phyloP scores from a whole-genome alignment of 2,329 filamentous ascomycete species.

The Beauveria scarabaeidicola region DNA sequence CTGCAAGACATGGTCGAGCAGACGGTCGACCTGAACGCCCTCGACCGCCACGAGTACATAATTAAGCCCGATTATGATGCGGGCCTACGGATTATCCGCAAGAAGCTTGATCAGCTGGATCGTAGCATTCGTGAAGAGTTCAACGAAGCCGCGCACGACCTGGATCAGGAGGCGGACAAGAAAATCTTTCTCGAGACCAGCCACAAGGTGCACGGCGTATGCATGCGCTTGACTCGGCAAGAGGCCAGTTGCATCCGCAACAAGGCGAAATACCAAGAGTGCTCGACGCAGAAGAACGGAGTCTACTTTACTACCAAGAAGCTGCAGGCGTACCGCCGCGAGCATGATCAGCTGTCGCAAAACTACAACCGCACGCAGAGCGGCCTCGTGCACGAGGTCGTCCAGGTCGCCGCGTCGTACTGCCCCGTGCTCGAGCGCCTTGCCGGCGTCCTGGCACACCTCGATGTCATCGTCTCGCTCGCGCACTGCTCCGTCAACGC shows the following conservation, averaged over 20 bases:
- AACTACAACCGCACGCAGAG: conserved; percentile 94
- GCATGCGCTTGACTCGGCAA: conserved; percentile 83
- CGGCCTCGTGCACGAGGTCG: conserved; percentile 85
- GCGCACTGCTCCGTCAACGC: conserved; percentile 91
- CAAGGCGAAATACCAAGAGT: conserved; percentile 83
- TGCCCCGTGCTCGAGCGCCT: conserved; percentile 85
- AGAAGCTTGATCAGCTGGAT: conserved; percentile 78
- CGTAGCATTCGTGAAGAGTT: conserved; percentile 81
- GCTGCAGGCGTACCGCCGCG: conserved; percentile 71
- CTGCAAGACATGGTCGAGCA: conserved; percentile 98
- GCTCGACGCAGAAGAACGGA: conserved; percentile 96
- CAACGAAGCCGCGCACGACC: conserved; percentile 63
- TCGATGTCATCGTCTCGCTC: conserved; percentile 91
- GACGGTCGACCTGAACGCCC: conserved; percentile 87
- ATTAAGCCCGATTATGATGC: conserved; percentile 99
- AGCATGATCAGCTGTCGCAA: conserved; percentile 87
- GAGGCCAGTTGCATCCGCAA: conserved; percentile 92
- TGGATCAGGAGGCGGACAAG: conserved; percentile 91
- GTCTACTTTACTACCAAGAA: conserved; percentile 92
- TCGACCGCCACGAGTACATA: conserved; percentile 96
- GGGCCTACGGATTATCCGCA: conserved; percentile 74
- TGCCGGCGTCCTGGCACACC: conserved; percentile 78
- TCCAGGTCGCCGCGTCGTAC: conserved; percentile 88
- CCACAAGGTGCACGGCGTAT: conserved; percentile 93
- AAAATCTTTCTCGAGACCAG: conserved; percentile 91